A percentile compares a stretch with the other conserved stretches of the same genome.
phyloP scores from a whole-genome alignment of 164 flowering plant species.

The Stephania cephalantha region DNA sequence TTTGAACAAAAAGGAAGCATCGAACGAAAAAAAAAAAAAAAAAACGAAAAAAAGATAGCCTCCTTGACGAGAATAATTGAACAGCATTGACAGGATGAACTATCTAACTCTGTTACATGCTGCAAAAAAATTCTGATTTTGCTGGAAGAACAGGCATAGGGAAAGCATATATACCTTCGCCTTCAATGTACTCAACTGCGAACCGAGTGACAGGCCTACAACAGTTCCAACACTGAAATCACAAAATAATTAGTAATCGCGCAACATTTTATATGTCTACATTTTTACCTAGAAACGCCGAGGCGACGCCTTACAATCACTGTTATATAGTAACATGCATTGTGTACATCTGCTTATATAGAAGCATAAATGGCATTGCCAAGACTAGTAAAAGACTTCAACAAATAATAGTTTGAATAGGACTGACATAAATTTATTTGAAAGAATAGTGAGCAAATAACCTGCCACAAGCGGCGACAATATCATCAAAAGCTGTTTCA shows the following conservation, averaged over 20 bases:
- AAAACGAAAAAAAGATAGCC: too few relatives aligned
- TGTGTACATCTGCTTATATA: background rate
- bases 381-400: background rate
- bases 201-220: conserved; percentile 8
- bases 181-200: conserved; percentile 8
- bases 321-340: background rate
- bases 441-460: conserved; percentile 5
- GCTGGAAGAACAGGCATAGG: background rate
- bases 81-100: too few relatives aligned
- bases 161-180: conserved; percentile 1
- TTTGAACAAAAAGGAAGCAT: too few relatives aligned
- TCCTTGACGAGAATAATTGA: too few relatives aligned
- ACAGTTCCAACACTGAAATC: conserved; percentile 8
- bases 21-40: too few relatives aligned
- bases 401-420: background rate
- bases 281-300: background rate
- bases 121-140: too few relatives aligned
- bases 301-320: too few relatives aligned
- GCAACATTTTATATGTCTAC: background rate
- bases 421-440: background rate
- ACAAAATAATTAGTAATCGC: background rate
- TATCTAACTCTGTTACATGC: too few relatives aligned
- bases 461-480: conserved; percentile 17
- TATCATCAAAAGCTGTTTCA: conserved; percentile 6
- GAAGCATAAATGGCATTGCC: background rate